These are phyloP conservation scores for Ascochyta clinopodiicola DNA, from an alignment of 2,329 filamentous ascomycete genomes.

Conservation along the genomic window DNA sequence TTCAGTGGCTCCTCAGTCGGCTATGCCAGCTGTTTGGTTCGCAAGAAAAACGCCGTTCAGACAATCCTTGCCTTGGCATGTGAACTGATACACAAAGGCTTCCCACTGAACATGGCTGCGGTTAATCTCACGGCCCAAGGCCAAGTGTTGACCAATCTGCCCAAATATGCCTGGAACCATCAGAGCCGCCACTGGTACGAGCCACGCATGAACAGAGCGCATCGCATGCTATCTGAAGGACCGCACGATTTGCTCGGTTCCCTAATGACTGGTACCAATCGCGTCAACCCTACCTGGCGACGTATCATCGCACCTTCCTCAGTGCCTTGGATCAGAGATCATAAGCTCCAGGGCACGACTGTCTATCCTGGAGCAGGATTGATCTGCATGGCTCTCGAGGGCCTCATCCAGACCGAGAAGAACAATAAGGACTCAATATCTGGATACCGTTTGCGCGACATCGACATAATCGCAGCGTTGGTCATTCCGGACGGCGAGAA, in stretches of 20 bases:
- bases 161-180: conserved; percentile 47
- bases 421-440: neutral
- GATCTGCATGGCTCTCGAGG: conserved; percentile 16
- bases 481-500: conserved; percentile 33
- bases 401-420: conserved; percentile 1
- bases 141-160: conserved; percentile 28
- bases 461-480: conserved; percentile 23
- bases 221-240: conserved; percentile 22
- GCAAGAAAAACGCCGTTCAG: conserved; percentile 22
- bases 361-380: conserved; percentile 12
- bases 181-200: conserved; percentile 38
- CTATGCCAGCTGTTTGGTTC: conserved; percentile 30
- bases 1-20: neutral
- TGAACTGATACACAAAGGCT: neutral
- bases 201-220: conserved; percentile 23
- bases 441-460: conserved; percentile 28
- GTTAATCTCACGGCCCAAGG: conserved; percentile 13
- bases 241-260: conserved; percentile 26
- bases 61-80: conserved; percentile 5
- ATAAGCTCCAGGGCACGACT: conserved; percentile 25
- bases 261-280: conserved; percentile 17
- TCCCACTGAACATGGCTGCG: conserved; percentile 17
- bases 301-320: conserved; percentile 24
- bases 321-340: conserved; percentile 19
- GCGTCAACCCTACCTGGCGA: conserved; percentile 26